A percentile compares a stretch with the other conserved stretches of the same genome.
phyloP scores from a whole-genome alignment of 768 basidiomycete genomes.

The Hypholoma fasciculare region DNA sequence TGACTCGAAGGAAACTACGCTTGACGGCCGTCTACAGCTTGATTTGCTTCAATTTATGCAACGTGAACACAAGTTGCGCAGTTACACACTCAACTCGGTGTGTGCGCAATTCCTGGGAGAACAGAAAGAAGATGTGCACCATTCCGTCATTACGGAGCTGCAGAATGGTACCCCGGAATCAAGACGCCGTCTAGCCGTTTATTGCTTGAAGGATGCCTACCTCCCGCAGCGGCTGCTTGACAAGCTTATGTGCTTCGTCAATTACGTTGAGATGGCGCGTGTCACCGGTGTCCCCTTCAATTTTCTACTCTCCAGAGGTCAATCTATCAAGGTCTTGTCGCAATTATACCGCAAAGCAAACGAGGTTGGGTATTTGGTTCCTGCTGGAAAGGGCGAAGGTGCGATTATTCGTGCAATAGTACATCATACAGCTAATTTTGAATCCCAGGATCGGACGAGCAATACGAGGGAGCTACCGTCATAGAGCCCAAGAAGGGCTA shows the following conservation, averaged over 20 bases:
- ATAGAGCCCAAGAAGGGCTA: conserved; percentile 97
- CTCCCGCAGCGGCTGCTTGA: conserved; percentile 94
- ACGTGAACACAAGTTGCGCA: conserved; percentile 94
- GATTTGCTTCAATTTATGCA: conserved; percentile 99
- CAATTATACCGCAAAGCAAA: conserved; percentile 94
- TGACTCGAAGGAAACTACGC: conserved; percentile 89
- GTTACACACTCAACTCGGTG: conserved; percentile 96
- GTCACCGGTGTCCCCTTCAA: conserved; percentile 99
- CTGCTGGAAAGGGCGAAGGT: conserved; percentile 86
- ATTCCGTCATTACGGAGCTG: conserved; percentile 96
- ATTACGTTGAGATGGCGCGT: conserved; percentile 98
- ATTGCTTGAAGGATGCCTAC: conserved; percentile 99
- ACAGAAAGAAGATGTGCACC: conserved; percentile 98
- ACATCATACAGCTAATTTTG: conserved; percentile 1
- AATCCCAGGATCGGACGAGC: conserved; percentile 79
- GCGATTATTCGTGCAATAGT: background rate
- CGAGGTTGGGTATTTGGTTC: conserved; percentile 88
- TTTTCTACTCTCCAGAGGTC: conserved; percentile 88
- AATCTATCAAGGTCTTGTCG: conserved; percentile 98
- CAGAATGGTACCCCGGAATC: conserved; percentile 97
- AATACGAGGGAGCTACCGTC: conserved; percentile 98
- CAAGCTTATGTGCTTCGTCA: conserved; percentile 99
- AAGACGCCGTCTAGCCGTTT: conserved; percentile 89
- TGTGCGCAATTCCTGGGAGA: conserved; percentile 98
- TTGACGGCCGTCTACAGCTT: conserved; percentile 93